A percentile compares a stretch with the other conserved stretches of the same genome.
phyloP scores from a whole-genome alignment of 2,329 filamentous ascomycete species.

The Elsinoe necatrix region DNA sequence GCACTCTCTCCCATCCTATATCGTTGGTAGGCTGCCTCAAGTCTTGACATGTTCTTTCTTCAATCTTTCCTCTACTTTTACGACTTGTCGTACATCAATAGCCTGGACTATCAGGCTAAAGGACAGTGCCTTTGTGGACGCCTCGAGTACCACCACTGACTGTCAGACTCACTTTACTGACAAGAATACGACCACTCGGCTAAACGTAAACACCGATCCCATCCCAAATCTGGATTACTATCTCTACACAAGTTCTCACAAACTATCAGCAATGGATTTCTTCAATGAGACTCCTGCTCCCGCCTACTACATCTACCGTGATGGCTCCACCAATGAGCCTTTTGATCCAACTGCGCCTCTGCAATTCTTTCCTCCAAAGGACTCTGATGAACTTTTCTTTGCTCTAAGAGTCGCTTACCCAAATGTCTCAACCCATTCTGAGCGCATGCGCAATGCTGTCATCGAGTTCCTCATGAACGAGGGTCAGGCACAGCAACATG shows the following conservation, averaged over 20 bases:
- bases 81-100: neutral
- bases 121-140: neutral
- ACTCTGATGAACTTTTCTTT: constrained; percentile 34
- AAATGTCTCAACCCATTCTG: constrained; percentile 30
- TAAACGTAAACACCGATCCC: neutral
- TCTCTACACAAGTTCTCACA: constrained; percentile 3
- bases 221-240: neutral
- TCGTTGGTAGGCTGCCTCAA: constrained; percentile 1
- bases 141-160: neutral
- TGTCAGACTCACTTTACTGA: neutral
- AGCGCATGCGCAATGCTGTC: constrained; percentile 33
- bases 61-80: neutral
- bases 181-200: neutral
- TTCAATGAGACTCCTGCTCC: constrained; percentile 18
- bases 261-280: constrained; percentile 16
- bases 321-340: constrained; percentile 23
- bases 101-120: neutral
- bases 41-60: neutral
- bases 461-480: constrained; percentile 33
- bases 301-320: constrained; percentile 30
- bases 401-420: constrained; percentile 30
- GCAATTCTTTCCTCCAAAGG: constrained; percentile 32
- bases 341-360: constrained; percentile 28
- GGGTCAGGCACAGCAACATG: constrained; percentile 24
- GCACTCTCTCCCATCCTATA: neutral